A percentile compares a stretch with the other conserved stretches of the same genome.
Evolutionary conservation across 805 yeast genomes (phyloP).

Genomic region (Teunomyces funiuensis): DNA sequence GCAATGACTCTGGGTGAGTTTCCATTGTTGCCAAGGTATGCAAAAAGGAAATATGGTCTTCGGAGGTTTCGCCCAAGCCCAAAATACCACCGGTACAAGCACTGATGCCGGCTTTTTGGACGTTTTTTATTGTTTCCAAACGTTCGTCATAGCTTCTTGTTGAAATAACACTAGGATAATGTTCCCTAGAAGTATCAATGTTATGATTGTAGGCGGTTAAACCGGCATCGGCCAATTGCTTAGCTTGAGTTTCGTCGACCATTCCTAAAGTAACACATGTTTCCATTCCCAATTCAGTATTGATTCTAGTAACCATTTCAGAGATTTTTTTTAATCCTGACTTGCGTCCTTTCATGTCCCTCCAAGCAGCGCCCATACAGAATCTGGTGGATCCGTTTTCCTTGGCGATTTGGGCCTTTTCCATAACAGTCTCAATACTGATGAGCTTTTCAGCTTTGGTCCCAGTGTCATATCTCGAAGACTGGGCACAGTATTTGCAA

Average conservation of each 20-base stretch:
- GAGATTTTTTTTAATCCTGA: conserved; percentile 60
- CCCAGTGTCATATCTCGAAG: conserved; percentile 67
- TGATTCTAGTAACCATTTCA: conserved; percentile 63
- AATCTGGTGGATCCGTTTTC: conserved; percentile 73
- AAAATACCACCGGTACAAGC: conserved; percentile 81
- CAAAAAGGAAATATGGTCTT: conserved; percentile 68
- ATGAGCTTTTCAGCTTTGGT: conserved; percentile 67
- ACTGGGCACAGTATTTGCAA: conserved; percentile 80
- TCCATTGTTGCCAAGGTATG: conserved; percentile 67
- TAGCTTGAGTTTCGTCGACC: conserved; percentile 66
- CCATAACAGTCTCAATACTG: conserved; percentile 58
- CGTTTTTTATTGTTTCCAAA: conserved; percentile 61
- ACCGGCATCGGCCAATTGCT: conserved; percentile 61
- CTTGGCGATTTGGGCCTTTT: conserved; percentile 64
- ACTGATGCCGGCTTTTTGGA: conserved; percentile 59
- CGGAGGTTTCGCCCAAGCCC: conserved; percentile 73
- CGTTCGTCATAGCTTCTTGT: conserved; percentile 74
- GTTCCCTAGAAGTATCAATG: conserved; percentile 76
- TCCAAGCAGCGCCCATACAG: conserved; percentile 88
- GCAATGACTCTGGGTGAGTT: conserved; percentile 77
- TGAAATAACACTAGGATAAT: conserved; percentile 69
- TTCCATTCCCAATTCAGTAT: conserved; percentile 63
- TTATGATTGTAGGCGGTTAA: conserved; percentile 81
- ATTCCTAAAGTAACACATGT: conserved; percentile 81
- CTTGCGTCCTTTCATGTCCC: conserved; percentile 79